These are phyloP conservation scores for Taxillus chinensis DNA, from an alignment of 164 flowering plant species.

Conservation along the genomic window DNA sequence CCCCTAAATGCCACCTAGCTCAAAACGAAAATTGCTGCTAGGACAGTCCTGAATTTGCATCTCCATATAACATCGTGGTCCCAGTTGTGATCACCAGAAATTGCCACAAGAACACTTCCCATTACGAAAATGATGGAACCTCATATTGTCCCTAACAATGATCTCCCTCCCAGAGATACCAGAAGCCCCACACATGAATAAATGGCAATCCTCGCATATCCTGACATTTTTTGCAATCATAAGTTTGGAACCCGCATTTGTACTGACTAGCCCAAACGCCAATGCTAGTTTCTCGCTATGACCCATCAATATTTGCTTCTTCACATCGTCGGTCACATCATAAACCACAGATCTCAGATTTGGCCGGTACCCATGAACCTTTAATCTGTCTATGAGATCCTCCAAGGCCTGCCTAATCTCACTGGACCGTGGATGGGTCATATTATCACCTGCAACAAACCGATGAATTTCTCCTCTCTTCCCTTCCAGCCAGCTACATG, in stretches of 20 bases:
- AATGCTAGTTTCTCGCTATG: conserved; percentile 32
- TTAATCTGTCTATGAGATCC: conserved; percentile 12
- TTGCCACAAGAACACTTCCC: conserved; percentile 24
- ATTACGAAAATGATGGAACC: conserved; percentile 23
- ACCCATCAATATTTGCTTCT: conserved; percentile 15
- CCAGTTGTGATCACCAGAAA: conserved; percentile 19
- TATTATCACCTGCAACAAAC: conserved; percentile 22
- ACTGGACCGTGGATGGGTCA: conserved; percentile 16
- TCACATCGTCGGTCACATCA: conserved; percentile 20
- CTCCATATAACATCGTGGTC: too few relatives aligned
- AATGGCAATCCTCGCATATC: conserved; percentile 30
- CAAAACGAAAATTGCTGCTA: too few relatives aligned
- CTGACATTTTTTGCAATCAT: conserved; percentile 25
- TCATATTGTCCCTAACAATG: conserved; percentile 23
- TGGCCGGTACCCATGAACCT: conserved; percentile 20
- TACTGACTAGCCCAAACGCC: conserved; percentile 17
- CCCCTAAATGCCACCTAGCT: too few relatives aligned
- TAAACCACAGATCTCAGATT: conserved; percentile 18
- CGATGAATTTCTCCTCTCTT: conserved; percentile 20
- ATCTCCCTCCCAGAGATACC: conserved; percentile 20
- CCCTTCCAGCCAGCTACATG: conserved; percentile 24
- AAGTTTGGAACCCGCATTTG: conserved; percentile 7
- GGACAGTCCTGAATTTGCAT: too few relatives aligned
- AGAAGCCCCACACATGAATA: conserved; percentile 24
- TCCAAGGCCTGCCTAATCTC: conserved; percentile 18